Base-by-base conservation (phyloP, 768 basidiomycete genomes). In the Mycena indigotica region DNA sequence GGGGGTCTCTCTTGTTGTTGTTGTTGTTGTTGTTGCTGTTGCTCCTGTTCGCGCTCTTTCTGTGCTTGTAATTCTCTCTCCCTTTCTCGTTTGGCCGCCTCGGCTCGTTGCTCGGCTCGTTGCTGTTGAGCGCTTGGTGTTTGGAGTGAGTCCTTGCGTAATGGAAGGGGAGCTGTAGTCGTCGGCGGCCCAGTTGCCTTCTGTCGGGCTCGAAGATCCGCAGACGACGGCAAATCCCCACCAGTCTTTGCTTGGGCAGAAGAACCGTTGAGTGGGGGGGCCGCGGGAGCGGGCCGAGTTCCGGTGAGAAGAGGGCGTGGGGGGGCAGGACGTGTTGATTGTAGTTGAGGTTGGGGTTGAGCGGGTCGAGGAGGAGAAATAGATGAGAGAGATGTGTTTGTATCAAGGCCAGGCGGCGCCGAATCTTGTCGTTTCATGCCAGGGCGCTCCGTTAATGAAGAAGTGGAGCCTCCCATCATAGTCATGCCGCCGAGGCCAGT, bases 401-500 rank as follows among this genome's bases (percentile, higher is more conserved):
- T 10, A 39, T 63, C 57, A 8, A 63, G 46, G 1, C 57, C 61
- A 0, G 57, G 24, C 0, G 81, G 76, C 13, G 77, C 76, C 10
- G 72, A 76, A 17, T 83, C 83, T 58, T 81, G 82, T 40, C 83
- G 75, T 58, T 72, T 76, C 28, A 77, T 65, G 26, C 65, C 49
- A 3, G 74, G 73, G 10, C 82, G 75, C 17, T 63, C 62, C 17
- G 66, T 69, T 61, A 63, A 24, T 30, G 49, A 29, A 13, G 72
- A 70, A 23, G 75, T 70, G 4, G 76, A 67, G 15, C 72, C 73
- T 50, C 67, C 66, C 53, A 79, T 73, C 68, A 83, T 84, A 30
- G 74, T 72, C 30, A 84, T 68, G 10, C 95, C 95, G 28, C 87
- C 96, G 19, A 97, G 84, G 2, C 96, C 96, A 2, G 94, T 95